phyloP scores from a whole-genome alignment of 345 rosid species.

The Eucalyptus brandiana region DNA sequence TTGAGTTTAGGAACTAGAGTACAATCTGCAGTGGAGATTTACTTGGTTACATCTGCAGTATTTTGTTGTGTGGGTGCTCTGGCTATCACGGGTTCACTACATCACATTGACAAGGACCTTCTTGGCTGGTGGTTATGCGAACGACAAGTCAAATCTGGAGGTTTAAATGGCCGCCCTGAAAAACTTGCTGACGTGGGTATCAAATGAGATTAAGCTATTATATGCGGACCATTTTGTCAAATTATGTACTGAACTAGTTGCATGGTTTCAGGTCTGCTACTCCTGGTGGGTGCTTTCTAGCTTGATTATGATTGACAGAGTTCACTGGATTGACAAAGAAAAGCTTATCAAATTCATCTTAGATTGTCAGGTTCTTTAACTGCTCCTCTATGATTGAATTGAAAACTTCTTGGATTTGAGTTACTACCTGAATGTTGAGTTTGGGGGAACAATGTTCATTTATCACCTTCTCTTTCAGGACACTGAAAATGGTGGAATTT shows the following conservation, averaged over 20 bases:
- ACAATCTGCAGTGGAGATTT: neutral
- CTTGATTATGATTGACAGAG: slow-evolving; percentile 80
- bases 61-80: slow-evolving; percentile 95
- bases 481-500: slow-evolving; percentile 74
- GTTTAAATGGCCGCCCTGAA: slow-evolving; percentile 87
- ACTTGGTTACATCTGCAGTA: slow-evolving; percentile 23
- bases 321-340: slow-evolving; percentile 75
- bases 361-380: slow-evolving; percentile 48
- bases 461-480: slow-evolving; percentile 24
- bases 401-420: neutral
- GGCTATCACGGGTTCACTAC: slow-evolving; percentile 75
- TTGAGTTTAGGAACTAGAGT: neutral
- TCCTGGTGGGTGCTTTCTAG: slow-evolving; percentile 98
- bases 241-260: neutral
- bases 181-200: slow-evolving; percentile 79
- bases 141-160: slow-evolving; percentile 72
- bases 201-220: neutral
- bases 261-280: slow-evolving; percentile 54
- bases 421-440: neutral
- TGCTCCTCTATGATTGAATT: neutral
- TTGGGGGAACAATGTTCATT: neutral
- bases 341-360: slow-evolving; percentile 72
- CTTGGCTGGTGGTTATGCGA: slow-evolving; percentile 98
- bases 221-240: neutral
- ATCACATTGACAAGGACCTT: slow-evolving; percentile 84